A percentile compares a stretch with the other conserved stretches of the same genome.
phyloP scores from a whole-genome alignment of 116 monocot genomes.

The Dioscorea cayenensis region DNA sequence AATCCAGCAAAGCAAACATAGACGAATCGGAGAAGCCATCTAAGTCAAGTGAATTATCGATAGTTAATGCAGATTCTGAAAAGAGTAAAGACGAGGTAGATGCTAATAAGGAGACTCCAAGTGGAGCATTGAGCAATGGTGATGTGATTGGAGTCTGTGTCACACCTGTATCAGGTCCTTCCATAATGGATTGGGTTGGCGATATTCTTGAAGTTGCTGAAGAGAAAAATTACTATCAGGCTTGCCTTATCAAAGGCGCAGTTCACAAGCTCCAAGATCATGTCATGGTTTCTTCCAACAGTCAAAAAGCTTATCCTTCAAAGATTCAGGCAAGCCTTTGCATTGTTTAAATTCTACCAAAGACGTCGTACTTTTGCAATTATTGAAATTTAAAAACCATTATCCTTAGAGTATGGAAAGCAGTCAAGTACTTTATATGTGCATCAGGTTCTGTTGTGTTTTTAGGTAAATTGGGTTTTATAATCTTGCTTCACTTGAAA shows the following conservation, averaged over 20 bases:
- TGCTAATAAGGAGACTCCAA: constrained; percentile 7
- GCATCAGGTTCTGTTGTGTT: background rate
- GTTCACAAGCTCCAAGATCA: constrained; percentile 56
- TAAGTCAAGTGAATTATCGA: constrained; percentile 3
- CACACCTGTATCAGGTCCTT: background rate
- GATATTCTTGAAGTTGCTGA: constrained; percentile 30
- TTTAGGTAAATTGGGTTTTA: background rate
- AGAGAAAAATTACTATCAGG: constrained; percentile 40
- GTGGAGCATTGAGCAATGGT: background rate
- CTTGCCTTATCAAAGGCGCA: constrained; percentile 45
- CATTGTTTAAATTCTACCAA: too few relatives aligned
- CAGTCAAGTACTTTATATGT: background rate
- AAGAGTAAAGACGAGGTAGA: constrained; percentile 2
- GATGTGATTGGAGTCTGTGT: constrained; percentile 8
- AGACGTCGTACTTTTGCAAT: too few relatives aligned
- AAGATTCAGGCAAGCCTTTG: constrained; percentile 45
- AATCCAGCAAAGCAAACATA: constrained; percentile 3
- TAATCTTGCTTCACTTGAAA: background rate
- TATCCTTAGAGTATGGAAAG: background rate
- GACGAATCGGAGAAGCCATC: constrained; percentile 20
- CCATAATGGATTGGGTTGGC: constrained; percentile 51
- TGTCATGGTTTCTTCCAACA: constrained; percentile 33
- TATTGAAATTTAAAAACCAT: background rate
- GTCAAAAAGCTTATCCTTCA: constrained; percentile 25
- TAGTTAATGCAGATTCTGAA: constrained; percentile 4